phyloP scores from a whole-genome alignment of 805 yeast species.

The Candida arabinofermentans region DNA sequence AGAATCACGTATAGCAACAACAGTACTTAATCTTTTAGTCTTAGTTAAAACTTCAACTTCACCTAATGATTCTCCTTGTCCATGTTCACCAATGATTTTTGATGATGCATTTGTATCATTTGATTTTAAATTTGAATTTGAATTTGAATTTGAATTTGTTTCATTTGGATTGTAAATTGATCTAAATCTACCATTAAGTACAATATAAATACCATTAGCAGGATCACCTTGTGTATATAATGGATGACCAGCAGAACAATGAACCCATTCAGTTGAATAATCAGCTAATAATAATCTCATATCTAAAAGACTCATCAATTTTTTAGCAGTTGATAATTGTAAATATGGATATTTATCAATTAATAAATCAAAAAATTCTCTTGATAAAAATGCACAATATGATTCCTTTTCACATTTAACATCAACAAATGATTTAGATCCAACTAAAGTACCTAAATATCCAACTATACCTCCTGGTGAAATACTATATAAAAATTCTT shows the following conservation, averaged over 20 bases:
- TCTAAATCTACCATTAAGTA: slow-evolving; percentile 82
- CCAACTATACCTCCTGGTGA: slow-evolving; percentile 84
- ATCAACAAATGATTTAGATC: slow-evolving; percentile 72
- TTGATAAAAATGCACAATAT: slow-evolving; percentile 70
- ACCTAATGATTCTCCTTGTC: slow-evolving; percentile 93
- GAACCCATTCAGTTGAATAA: slow-evolving; percentile 94
- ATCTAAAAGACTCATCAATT: slow-evolving; percentile 63
- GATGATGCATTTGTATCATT: slow-evolving; percentile 8
- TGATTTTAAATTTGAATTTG: background rate
- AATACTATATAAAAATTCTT: slow-evolving; percentile 51
- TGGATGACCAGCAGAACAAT: slow-evolving; percentile 78
- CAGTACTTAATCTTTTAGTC: slow-evolving; percentile 59
- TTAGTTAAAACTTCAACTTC: slow-evolving; percentile 92
- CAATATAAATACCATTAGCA: slow-evolving; percentile 89
- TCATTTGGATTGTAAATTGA: slow-evolving; percentile 36
- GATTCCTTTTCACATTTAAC: slow-evolving; percentile 53
- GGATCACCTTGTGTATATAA: slow-evolving; percentile 77
- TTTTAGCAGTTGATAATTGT: slow-evolving; percentile 72
- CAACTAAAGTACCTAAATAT: slow-evolving; percentile 74
- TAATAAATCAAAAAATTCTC: slow-evolving; percentile 55
- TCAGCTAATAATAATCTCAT: slow-evolving; percentile 70
- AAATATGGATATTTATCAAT: slow-evolving; percentile 75
- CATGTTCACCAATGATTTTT: slow-evolving; percentile 60
- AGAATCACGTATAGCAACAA: slow-evolving; percentile 87
- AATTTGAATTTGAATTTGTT: slow-evolving; percentile 19